phyloP scores from a whole-genome alignment of 306 rosid genomes.

The Lathyrus tuberosus region DNA sequence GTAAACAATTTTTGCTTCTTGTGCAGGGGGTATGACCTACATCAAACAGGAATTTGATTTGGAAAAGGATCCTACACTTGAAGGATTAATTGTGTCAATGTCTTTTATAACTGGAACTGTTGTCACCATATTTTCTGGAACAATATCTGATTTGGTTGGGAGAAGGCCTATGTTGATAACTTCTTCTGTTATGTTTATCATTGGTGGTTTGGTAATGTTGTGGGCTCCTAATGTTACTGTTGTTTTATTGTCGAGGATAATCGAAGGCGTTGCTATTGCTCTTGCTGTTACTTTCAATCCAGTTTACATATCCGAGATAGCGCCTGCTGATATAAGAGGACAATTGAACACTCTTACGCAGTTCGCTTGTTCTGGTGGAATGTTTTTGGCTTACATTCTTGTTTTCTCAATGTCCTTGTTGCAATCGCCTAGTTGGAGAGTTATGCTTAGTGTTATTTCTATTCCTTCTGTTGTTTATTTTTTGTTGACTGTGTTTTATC shows the following conservation, averaged over 20 bases:
- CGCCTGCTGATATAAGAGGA: constrained; percentile 95
- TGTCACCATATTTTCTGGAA: constrained; percentile 81
- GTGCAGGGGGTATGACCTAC: constrained; percentile 80
- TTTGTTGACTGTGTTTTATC: constrained; percentile 61
- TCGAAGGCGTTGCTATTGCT: constrained; percentile 80
- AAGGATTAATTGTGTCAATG: constrained; percentile 92
- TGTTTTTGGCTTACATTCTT: constrained; percentile 84
- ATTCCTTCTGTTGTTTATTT: constrained; percentile 78
- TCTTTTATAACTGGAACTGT: constrained; percentile 85
- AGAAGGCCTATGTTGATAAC: constrained; percentile 78
- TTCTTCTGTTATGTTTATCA: constrained; percentile 68
- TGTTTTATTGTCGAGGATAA: constrained; percentile 69
- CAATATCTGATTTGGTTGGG: constrained; percentile 82
- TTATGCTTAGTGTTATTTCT: constrained; percentile 79
- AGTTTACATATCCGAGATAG: constrained; percentile 89
- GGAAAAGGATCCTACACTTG: constrained; percentile 72
- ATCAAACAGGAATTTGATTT: constrained; percentile 78
- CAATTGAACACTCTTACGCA: constrained; percentile 80
- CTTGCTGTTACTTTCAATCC: constrained; percentile 78
- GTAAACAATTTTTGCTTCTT: neutral
- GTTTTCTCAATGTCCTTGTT: constrained; percentile 82
- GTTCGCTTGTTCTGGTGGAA: constrained; percentile 85
- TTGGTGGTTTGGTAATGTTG: constrained; percentile 71
- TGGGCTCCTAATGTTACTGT: constrained; percentile 82
- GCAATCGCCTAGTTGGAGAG: constrained; percentile 74